A percentile compares a stretch with the other conserved stretches of the same genome.
phyloP scores from a whole-genome alignment of 2,329 filamentous ascomycete species.

The Trichoderma sp. region DNA sequence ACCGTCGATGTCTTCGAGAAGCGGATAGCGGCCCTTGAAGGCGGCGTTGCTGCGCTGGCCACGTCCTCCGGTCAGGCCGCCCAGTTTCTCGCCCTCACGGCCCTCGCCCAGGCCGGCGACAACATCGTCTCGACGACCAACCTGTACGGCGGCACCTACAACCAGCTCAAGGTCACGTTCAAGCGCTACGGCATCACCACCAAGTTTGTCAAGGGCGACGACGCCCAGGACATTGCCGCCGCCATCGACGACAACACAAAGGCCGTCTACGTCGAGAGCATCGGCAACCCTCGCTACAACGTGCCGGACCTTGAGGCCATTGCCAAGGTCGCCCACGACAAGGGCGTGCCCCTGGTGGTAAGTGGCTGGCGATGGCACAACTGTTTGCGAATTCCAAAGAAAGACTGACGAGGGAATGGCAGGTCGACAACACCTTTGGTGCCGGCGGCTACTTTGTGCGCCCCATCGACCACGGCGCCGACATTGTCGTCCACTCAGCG shows the following conservation, averaged over 20 bases:
- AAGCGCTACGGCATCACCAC: conserved; percentile 84
- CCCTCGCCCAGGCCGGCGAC: conserved; percentile 84
- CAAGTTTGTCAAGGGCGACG: conserved; percentile 84
- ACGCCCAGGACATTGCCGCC: conserved; percentile 73
- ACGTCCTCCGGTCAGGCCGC: conserved; percentile 85
- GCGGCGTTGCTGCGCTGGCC: conserved; percentile 82
- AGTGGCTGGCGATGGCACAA: conserved; percentile 30
- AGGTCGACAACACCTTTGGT: conserved; percentile 94
- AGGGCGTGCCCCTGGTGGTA: conserved; percentile 66
- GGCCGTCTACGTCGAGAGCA: conserved; percentile 87
- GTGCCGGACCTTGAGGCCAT: conserved; percentile 89
- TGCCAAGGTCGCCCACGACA: conserved; percentile 71
- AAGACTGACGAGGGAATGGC: neutral
- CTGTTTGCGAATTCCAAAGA: neutral
- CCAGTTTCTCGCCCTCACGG: conserved; percentile 85
- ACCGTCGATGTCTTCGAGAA: conserved; percentile 97
- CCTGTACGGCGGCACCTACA: conserved; percentile 94
- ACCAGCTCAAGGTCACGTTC: conserved; percentile 91
- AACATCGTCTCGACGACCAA: conserved; percentile 92
- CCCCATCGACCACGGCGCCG: conserved; percentile 86
- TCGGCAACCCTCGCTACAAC: conserved; percentile 93
- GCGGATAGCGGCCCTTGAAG: conserved; percentile 91
- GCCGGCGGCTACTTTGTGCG: conserved; percentile 86
- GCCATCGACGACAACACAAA: conserved; percentile 93
- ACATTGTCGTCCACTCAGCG: conserved; percentile 91